Conservation (phyloP, 805 yeast genomes). For the Wilhelminamyces savonicus region DNA sequence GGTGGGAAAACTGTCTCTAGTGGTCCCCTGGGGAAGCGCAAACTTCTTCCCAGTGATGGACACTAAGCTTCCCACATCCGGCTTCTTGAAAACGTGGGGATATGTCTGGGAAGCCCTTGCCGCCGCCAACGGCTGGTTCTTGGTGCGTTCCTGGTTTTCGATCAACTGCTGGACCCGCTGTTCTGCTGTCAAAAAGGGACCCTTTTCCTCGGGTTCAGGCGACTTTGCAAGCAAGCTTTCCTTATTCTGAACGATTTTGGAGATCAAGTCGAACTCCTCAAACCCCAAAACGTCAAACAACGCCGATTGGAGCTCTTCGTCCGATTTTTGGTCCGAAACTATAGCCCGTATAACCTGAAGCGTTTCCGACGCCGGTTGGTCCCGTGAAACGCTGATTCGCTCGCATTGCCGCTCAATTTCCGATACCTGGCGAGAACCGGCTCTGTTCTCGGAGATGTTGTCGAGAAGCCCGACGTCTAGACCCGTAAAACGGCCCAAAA, state of each 20-base stretch:
- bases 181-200: slow-evolving; percentile 40
- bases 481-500: slow-evolving; percentile 32
- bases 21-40: slow-evolving; percentile 76
- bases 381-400: slow-evolving; percentile 25
- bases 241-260: slow-evolving; percentile 50
- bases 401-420: slow-evolving; percentile 25
- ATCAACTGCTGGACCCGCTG: slow-evolving; percentile 50
- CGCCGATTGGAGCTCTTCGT: slow-evolving; percentile 61
- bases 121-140: slow-evolving; percentile 43
- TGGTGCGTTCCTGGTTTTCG: slow-evolving; percentile 43
- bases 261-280: slow-evolving; percentile 76
- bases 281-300: slow-evolving; percentile 80
- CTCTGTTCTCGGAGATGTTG: slow-evolving; percentile 5
- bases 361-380: slow-evolving; percentile 25
- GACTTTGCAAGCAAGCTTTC: slow-evolving; percentile 5
- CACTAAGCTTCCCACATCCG: slow-evolving; percentile 50
- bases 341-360: slow-evolving; percentile 3
- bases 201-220: slow-evolving; percentile 1
- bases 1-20: slow-evolving; percentile 50
- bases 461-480: slow-evolving; percentile 18
- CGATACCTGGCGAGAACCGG: slow-evolving; percentile 1
- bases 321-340: slow-evolving; percentile 10
- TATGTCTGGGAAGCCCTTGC: slow-evolving; percentile 46
- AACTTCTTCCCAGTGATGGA: slow-evolving; percentile 78
- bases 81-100: slow-evolving; percentile 81